These are phyloP conservation scores for Cryoendolithus antarcticus DNA, from an alignment of 2,329 filamentous ascomycete genomes.

Conservation along the genomic window DNA sequence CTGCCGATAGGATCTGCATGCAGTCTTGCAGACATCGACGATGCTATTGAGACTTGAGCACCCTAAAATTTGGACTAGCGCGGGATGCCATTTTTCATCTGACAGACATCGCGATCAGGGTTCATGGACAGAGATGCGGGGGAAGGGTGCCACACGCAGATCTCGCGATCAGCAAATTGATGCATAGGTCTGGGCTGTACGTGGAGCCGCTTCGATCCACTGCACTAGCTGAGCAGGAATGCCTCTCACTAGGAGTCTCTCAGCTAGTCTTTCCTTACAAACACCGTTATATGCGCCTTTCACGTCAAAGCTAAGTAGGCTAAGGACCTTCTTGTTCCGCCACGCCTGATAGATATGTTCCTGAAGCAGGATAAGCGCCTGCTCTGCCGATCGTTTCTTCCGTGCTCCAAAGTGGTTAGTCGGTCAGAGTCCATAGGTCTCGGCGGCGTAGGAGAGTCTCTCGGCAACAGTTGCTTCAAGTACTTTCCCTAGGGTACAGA, in stretches of 20 bases:
- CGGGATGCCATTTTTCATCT: too few relatives aligned
- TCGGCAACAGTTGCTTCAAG: slow-evolving; percentile 1
- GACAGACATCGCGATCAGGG: too few relatives aligned
- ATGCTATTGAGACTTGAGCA: too few relatives aligned
- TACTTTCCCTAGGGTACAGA: slow-evolving; percentile 16
- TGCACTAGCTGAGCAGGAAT: slow-evolving; percentile 11
- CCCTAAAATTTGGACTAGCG: too few relatives aligned
- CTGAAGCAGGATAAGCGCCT: neutral
- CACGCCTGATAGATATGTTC: neutral
- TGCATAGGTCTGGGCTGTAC: too few relatives aligned
- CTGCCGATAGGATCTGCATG: too few relatives aligned
- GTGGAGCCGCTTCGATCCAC: neutral
- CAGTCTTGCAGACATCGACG: too few relatives aligned
- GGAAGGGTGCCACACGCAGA: too few relatives aligned
- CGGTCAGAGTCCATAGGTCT: neutral
- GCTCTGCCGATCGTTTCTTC: neutral
- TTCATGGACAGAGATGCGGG: too few relatives aligned
- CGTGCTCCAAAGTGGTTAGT: neutral
- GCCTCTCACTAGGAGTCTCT: slow-evolving; percentile 15
- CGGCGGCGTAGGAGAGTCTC: neutral
- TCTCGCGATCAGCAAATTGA: too few relatives aligned
- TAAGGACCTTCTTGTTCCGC: slow-evolving; percentile 16
- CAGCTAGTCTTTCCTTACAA: slow-evolving; percentile 13
- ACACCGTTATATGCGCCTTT: slow-evolving; percentile 32
- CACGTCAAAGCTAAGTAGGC: slow-evolving; percentile 27